Percentiles rank a stretch among this genome's conserved stretches.
Conservation (phyloP, 2,329 filamentous ascomycete species). For the Rhinocladiella similis region DNA sequence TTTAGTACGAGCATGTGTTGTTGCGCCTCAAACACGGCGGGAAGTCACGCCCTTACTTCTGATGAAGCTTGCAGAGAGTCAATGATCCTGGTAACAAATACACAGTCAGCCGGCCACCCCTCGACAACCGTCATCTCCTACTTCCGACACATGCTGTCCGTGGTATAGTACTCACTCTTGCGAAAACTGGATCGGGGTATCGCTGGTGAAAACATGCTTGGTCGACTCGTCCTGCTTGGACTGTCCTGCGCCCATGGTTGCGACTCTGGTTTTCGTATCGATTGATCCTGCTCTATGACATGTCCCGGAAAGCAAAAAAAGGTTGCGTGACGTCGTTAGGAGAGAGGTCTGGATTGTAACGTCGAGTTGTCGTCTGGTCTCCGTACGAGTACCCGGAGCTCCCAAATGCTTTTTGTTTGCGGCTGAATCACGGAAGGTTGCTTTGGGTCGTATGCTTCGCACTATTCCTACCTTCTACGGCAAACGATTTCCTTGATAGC, state of each 20-base stretch:
- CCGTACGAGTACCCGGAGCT: no score
- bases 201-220: slow-evolving; percentile 65
- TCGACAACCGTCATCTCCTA: slow-evolving; percentile 10
- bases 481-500: no score
- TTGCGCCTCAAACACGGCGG: no score
- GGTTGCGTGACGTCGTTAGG: neutral
- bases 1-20: slow-evolving; percentile 10
- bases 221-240: slow-evolving; percentile 59
- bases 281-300: neutral
- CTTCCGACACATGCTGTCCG: slow-evolving; percentile 73
- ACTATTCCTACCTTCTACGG: no score
- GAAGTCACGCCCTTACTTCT: slow-evolving; percentile 71
- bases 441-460: no score
- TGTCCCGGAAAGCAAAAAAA: neutral
- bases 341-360: no score
- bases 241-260: slow-evolving; percentile 60
- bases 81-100: slow-evolving; percentile 53
- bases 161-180: slow-evolving; percentile 45
- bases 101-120: no score
- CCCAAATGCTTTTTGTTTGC: no score
- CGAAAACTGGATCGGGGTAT: slow-evolving; percentile 35
- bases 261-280: neutral
- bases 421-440: neutral
- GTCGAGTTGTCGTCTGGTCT: neutral
- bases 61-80: slow-evolving; percentile 79